Evolutionary conservation across 148 eudicot genomes (phyloP), one percentile per base, ranked within the genome.

Genomic region (Rhododendron williamsianum): DNA sequence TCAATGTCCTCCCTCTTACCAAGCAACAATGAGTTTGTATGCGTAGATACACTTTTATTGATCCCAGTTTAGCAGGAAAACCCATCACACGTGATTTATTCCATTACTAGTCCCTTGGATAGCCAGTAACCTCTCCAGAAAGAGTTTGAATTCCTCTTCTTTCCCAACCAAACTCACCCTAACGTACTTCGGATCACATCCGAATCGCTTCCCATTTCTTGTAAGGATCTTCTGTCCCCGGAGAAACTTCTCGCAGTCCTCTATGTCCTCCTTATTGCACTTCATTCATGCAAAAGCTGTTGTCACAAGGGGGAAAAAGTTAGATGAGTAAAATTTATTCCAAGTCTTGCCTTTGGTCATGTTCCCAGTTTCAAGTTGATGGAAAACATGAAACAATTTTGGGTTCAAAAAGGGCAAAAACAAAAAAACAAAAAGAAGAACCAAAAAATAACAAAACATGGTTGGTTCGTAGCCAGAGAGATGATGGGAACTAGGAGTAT

Each of bases 271-370:
- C 41, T 86, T 80, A 84, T 90, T 92, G 84, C 90, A 87, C 82
- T 91, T 93, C 86, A 95, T 84, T 97, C 98, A 96, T 7, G 99
- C 97, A 87, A 93, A 96, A 15, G 94, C 98, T 93, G 90, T 83
- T 51, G 21, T 58, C 69, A 25, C 33, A 49, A 58, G 6, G 2
- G 30, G 71, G 23, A 63, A 51, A 19, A 25, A 21, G 7, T 6
- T 15, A 54, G 45, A 41, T 41, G 45, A 41, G 8, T 41, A 65
- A n/a, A 41, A 65, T n/a, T 2, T 6, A 6, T 63, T 63, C 27
- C 69, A 63, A 63, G 69, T 63, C 69, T 63, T 65, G 30, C 71
- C 3, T 65, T 65, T 65, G 71, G 71, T n/a, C 12, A 23, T 8
- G 71, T n/a, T 65, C 4, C 71, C 71, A 23, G 30, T 65, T 65